Evolutionary conservation across 2,329 filamentous ascomycete species (phyloP).

Genomic region (Botryotinia calthae): DNA sequence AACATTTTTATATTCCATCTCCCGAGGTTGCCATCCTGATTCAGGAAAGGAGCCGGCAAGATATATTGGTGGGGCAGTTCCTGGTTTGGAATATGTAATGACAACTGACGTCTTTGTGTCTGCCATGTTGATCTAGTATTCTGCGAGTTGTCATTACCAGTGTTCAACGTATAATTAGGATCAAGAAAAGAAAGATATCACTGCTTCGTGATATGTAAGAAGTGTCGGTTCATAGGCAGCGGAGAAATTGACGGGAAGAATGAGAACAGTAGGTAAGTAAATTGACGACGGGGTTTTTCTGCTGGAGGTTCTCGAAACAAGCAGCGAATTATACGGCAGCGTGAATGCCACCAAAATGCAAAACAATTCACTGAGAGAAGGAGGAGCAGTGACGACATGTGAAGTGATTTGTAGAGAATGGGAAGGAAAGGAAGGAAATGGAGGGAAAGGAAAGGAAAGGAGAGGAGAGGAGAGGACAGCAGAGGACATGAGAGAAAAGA

Average conservation of each 20-base stretch:
- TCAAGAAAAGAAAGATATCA: background rate
- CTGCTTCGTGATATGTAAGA: background rate
- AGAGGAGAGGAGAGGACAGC: background rate
- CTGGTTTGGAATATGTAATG: conserved; percentile 60
- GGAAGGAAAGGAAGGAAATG: background rate
- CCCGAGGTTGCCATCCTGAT: conserved; percentile 63
- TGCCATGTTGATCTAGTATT: conserved; percentile 14
- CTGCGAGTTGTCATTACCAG: conserved; percentile 9
- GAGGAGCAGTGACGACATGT: background rate
- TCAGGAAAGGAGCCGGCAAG: conserved; percentile 67
- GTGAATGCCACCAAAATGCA: background rate
- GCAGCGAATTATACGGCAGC: background rate
- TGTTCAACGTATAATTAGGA: background rate
- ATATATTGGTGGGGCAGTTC: conserved; percentile 64
- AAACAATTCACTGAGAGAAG: background rate
- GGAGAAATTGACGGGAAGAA: background rate
- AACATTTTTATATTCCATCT: conserved; percentile 58
- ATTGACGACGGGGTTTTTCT: background rate
- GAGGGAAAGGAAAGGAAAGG: background rate
- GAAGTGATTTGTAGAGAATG: background rate
- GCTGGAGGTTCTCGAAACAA: background rate
- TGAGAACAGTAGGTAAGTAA: background rate
- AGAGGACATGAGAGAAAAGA: no score
- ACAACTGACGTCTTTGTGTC: conserved; percentile 20
- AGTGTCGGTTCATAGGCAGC: background rate